Conservation (phyloP, 2,329 filamentous ascomycete genomes). For the Paramyrothecium sp. region DNA sequence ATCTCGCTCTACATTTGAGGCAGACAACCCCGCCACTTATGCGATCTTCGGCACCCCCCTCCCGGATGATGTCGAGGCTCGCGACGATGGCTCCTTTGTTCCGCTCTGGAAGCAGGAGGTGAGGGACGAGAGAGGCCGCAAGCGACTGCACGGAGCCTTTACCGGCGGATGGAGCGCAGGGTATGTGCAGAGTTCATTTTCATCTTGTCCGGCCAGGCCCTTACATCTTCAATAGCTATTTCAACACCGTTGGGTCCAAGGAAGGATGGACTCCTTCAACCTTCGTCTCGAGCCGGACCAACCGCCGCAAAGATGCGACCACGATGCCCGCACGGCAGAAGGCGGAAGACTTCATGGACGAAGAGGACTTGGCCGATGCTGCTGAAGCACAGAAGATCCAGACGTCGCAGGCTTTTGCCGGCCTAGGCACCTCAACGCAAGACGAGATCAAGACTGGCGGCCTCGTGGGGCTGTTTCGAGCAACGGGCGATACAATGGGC, state of each 20-base stretch:
- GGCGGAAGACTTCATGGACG: conserved; percentile 94
- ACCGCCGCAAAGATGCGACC: conserved; percentile 65
- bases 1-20: conserved; percentile 74
- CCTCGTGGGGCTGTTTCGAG: conserved; percentile 71
- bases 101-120: conserved; percentile 99
- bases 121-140: conserved; percentile 85
- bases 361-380: conserved; percentile 87
- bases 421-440: conserved; percentile 66
- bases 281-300: conserved; percentile 85
- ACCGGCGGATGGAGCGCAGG: conserved; percentile 96
- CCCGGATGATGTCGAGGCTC: conserved; percentile 72
- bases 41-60: conserved; percentile 83
- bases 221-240: conserved; percentile 62
- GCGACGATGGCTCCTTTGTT: conserved; percentile 89
- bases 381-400: conserved; percentile 75
- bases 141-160: conserved; percentile 92
- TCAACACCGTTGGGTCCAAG: conserved; percentile 97
- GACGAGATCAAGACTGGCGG: conserved; percentile 48
- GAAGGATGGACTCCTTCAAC: conserved; percentile 94
- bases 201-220: background rate
- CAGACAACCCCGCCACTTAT: conserved; percentile 71
- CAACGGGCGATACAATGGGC: conserved; percentile 80
- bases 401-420: conserved; percentile 71
- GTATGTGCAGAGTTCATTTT: conserved; percentile 46
- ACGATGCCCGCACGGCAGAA: conserved; percentile 58